phyloP scores from a whole-genome alignment of 2,329 filamentous ascomycete genomes.

The Claviceps digitariae region DNA sequence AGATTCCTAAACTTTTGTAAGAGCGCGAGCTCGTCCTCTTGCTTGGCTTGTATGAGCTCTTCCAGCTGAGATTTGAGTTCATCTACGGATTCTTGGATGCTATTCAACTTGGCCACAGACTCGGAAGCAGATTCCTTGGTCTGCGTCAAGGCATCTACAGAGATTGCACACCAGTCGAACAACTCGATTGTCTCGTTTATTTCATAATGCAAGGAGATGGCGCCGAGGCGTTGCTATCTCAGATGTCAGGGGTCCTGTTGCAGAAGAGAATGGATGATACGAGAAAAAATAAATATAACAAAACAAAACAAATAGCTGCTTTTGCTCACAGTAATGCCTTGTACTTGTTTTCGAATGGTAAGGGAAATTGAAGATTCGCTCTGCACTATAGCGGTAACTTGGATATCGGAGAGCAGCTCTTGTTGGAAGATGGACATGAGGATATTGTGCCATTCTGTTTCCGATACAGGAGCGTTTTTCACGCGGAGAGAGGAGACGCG shows the following conservation, averaged over 20 bases:
- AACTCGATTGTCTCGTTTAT: constrained; percentile 47
- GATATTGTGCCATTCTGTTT: constrained; percentile 54
- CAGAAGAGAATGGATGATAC: background rate
- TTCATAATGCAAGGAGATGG: constrained; percentile 42
- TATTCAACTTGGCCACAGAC: constrained; percentile 26
- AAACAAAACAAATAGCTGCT: background rate
- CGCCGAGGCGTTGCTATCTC: constrained; percentile 53
- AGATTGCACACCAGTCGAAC: constrained; percentile 56
- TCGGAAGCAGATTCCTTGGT: constrained; percentile 30
- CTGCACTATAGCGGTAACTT: constrained; percentile 45
- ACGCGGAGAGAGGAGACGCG: constrained; percentile 37
- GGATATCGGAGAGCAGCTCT: constrained; percentile 37
- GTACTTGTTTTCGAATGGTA: constrained; percentile 49
- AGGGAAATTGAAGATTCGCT: constrained; percentile 41
- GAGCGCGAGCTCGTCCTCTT: constrained; percentile 50
- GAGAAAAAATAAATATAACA: no score
- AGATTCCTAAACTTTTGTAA: constrained; percentile 57
- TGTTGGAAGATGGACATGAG: constrained; percentile 43
- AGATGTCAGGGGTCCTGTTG: constrained; percentile 6
- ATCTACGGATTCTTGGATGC: constrained; percentile 41
- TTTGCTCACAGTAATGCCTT: constrained; percentile 50
- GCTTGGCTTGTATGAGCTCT: constrained; percentile 52
- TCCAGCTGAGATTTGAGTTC: constrained; percentile 50
- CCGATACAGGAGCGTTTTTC: constrained; percentile 38
- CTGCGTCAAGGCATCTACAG: constrained; percentile 33